These are phyloP conservation scores for Coemansia sp. DNA, from an alignment of 192 early-diverging fungal genomes.

Conservation along the genomic window DNA sequence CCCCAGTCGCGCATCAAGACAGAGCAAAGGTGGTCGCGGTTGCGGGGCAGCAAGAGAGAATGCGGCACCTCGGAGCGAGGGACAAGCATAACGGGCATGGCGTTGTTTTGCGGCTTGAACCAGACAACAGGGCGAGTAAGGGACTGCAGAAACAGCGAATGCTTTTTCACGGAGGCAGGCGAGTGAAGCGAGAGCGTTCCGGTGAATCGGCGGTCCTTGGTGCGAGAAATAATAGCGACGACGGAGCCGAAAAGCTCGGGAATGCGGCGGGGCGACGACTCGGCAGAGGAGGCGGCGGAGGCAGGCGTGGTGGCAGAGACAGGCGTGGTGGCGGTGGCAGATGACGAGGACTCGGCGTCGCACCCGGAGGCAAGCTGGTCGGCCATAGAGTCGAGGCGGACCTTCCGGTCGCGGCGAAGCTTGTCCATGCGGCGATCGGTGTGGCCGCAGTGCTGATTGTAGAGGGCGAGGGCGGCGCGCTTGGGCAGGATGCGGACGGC, in stretches of 20 bases:
- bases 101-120: conserved; percentile 23
- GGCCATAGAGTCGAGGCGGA: conserved; percentile 63
- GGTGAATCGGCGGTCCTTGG: conserved; percentile 19
- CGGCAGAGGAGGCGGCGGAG: no score
- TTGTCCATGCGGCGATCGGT: conserved; percentile 54
- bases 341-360: conserved; percentile 1
- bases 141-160: conserved; percentile 4
- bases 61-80: background rate
- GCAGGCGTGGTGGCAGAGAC: no score
- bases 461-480: background rate
- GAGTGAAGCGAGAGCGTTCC: conserved; percentile 8
- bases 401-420: conserved; percentile 59
- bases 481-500: conserved; percentile 74
- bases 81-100: conserved; percentile 30
- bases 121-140: conserved; percentile 3
- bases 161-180: conserved; percentile 2
- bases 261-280: background rate
- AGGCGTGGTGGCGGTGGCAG: no score
- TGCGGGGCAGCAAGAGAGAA: background rate
- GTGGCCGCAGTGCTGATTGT: conserved; percentile 47
- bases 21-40: conserved; percentile 2
- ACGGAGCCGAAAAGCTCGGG: conserved; percentile 28
- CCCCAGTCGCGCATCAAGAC: conserved; percentile 22
- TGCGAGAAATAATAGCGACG: conserved; percentile 25
- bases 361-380: conserved; percentile 35